These are phyloP conservation scores for Cylindrodendrum hubeiense DNA, from an alignment of 2,329 filamentous ascomycete species.

Conservation along the genomic window DNA sequence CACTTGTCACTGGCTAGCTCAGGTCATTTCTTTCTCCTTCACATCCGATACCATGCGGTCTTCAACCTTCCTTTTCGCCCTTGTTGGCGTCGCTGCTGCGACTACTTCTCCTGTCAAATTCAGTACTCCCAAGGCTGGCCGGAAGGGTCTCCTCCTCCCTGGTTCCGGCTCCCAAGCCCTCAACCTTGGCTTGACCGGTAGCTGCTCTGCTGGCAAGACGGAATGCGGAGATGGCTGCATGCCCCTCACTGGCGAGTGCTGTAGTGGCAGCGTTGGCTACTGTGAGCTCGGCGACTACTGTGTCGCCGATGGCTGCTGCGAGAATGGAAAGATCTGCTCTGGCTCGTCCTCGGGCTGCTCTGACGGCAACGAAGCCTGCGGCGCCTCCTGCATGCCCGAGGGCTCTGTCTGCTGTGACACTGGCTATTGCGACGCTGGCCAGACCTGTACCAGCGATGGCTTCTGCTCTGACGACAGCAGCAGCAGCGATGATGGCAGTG, in stretches of 20 bases:
- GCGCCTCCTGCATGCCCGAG: slow-evolving; percentile 47
- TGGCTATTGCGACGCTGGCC: slow-evolving; percentile 47
- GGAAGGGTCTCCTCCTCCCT: slow-evolving; percentile 34
- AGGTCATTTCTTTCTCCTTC: neutral
- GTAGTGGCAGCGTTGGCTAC: slow-evolving; percentile 44
- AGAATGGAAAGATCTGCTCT: slow-evolving; percentile 47
- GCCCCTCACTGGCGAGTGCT: slow-evolving; percentile 46
- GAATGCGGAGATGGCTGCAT: slow-evolving; percentile 50
- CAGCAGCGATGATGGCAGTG: slow-evolving; percentile 26
- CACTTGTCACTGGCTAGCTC: neutral
- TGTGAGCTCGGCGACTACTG: slow-evolving; percentile 49
- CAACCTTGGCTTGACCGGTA: slow-evolving; percentile 29
- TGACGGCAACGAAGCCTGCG: slow-evolving; percentile 42
- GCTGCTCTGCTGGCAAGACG: slow-evolving; percentile 39
- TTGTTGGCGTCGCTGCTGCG: slow-evolving; percentile 40
- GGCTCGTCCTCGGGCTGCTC: slow-evolving; percentile 45
- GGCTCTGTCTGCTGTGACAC: slow-evolving; percentile 47
- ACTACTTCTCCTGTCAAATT: slow-evolving; percentile 25
- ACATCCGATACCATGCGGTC: slow-evolving; percentile 38
- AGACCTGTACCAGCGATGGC: slow-evolving; percentile 42
- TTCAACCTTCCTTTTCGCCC: slow-evolving; percentile 43
- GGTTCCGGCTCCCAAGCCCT: slow-evolving; percentile 34
- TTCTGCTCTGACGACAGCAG: slow-evolving; percentile 33
- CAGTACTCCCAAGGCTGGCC: slow-evolving; percentile 27
- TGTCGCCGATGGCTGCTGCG: slow-evolving; percentile 48